Evolutionary conservation across 305 asterid species (phyloP).

Genomic region (Ilex paraguariensis): DNA sequence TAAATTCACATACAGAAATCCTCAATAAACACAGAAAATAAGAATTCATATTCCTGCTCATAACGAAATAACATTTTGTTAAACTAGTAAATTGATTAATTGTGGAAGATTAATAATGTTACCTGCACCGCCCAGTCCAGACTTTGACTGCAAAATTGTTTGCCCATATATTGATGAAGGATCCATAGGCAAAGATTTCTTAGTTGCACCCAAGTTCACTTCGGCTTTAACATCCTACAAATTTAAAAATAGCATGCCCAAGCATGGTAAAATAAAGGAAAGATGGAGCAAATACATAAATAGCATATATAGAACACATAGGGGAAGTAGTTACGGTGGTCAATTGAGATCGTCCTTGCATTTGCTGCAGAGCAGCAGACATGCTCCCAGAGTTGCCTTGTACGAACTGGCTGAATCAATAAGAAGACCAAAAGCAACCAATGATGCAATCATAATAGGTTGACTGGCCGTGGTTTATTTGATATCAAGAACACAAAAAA

Average conservation of each 20-base stretch:
- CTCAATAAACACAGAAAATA: no score
- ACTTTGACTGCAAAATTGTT: conserved; percentile 92
- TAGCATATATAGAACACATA: not conserved
- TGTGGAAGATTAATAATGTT: conserved; percentile 7
- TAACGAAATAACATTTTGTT: not conserved
- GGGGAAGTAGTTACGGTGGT: conserved; percentile 45
- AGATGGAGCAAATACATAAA: not conserved
- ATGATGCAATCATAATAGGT: conserved; percentile 6
- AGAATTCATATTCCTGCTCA: not conserved
- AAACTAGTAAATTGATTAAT: not conserved
- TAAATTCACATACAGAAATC: not conserved
- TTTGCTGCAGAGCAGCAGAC: conserved; percentile 93
- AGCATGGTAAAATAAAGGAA: conserved; percentile 11
- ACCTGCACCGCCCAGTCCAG: conserved; percentile 98
- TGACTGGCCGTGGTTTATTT: conserved; percentile 4
- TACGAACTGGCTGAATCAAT: conserved; percentile 77
- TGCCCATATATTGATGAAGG: conserved; percentile 95
- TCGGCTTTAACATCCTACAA: conserved; percentile 79
- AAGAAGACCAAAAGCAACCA: conserved; percentile 20
- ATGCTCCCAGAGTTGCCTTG: conserved; percentile 84
- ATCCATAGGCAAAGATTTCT: conserved; percentile 79
- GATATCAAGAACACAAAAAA: conserved; percentile 6
- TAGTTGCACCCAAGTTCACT: conserved; percentile 68
- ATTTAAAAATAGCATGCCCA: conserved; percentile 9
- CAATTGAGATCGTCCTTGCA: conserved; percentile 90